These are phyloP conservation scores for Lenwebbia sp. DNA, from an alignment of 345 rosid genomes.

Conservation along the genomic window DNA sequence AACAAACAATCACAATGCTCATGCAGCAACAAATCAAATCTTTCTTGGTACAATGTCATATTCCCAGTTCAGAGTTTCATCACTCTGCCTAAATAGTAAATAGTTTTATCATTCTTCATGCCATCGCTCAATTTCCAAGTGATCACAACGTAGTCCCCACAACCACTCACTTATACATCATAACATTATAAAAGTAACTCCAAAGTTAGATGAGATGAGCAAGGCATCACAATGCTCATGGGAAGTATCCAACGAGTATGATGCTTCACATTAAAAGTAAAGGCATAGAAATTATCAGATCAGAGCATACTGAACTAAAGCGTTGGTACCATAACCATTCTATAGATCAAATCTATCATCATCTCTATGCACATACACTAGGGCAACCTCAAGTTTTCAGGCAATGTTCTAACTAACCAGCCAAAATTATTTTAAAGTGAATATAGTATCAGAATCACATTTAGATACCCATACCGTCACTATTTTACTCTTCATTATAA, in stretches of 20 bases:
- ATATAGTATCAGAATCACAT: neutral
- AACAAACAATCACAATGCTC: neutral
- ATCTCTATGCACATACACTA: neutral
- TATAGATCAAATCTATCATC: neutral
- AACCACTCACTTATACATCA: neutral
- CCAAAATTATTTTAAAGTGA: neutral
- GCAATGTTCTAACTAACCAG: neutral
- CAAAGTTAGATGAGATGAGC: neutral
- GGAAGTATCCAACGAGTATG: neutral
- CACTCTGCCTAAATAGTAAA: neutral
- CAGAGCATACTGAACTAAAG: neutral
- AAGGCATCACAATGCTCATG: neutral
- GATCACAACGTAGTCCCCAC: neutral
- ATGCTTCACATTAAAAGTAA: neutral
- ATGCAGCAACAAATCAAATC: neutral
- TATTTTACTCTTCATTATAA: neutral
- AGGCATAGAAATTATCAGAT: neutral
- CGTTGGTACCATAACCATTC: neutral
- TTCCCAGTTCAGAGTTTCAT: neutral
- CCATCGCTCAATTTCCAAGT: neutral
- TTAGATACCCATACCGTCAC: neutral
- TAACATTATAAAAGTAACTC: neutral
- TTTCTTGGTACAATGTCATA: neutral
- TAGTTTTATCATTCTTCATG: neutral
- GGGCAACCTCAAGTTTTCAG: neutral